Conservation (phyloP, 257 asterid species). For the Leptodermis oblonga region DNA sequence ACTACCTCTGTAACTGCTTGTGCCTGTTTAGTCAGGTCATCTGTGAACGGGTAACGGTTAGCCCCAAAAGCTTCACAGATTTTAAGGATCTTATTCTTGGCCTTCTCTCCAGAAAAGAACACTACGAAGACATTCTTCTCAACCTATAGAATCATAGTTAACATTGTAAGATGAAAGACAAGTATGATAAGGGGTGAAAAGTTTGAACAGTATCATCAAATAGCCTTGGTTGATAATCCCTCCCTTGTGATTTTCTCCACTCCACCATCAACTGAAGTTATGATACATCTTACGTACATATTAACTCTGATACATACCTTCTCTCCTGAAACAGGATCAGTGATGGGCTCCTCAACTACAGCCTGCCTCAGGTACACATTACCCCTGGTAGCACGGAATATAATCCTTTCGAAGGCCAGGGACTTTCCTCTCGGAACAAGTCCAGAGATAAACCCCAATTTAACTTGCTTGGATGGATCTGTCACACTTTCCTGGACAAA, state of each 20-base stretch:
- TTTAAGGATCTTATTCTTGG: slow-evolving; percentile 79
- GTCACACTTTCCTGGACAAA: slow-evolving; percentile 44
- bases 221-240: neutral
- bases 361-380: slow-evolving; percentile 83
- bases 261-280: neutral
- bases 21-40: slow-evolving; percentile 73
- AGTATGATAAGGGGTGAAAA: neutral
- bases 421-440: slow-evolving; percentile 91
- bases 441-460: slow-evolving; percentile 82
- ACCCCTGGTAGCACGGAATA: slow-evolving; percentile 99
- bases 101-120: slow-evolving; percentile 97
- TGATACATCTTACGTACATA: neutral
- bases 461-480: slow-evolving; percentile 93
- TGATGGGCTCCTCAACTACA: slow-evolving; percentile 69
- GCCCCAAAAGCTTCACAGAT: slow-evolving; percentile 99
- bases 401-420: slow-evolving; percentile 93
- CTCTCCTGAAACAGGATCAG: slow-evolving; percentile 90
- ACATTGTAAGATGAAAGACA: slow-evolving; percentile 1
- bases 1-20: slow-evolving; percentile 77
- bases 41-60: slow-evolving; percentile 75
- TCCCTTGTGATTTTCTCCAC: neutral
- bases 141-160: slow-evolving; percentile 38
- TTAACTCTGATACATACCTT: slow-evolving; percentile 47
- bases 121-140: slow-evolving; percentile 86
- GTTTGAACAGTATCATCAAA: neutral